Percentiles rank a stretch among this genome's conserved stretches.
Conservation (phyloP, 176 grass and related monocot genomes). For the Rhynchospora pubera region DNA sequence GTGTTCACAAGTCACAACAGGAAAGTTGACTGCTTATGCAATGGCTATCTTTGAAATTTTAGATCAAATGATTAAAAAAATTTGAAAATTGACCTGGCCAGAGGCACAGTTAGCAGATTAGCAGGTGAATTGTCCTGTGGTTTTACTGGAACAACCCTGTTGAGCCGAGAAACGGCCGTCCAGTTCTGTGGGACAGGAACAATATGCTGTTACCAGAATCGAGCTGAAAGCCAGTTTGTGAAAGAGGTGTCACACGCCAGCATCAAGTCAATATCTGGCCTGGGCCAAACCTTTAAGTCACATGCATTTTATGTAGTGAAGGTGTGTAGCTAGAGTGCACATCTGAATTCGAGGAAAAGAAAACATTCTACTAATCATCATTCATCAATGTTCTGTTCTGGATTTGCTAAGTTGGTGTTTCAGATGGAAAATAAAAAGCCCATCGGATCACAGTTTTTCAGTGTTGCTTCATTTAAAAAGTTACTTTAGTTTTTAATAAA, state of each 20-base stretch:
- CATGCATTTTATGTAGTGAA: conserved; percentile 53
- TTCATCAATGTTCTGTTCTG: too few relatives aligned
- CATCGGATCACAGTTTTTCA: too few relatives aligned
- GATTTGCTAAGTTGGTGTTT: too few relatives aligned
- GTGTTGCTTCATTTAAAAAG: too few relatives aligned
- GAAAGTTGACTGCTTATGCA: too few relatives aligned
- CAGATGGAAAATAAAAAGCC: too few relatives aligned
- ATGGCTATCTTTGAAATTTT: background rate
- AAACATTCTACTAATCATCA: too few relatives aligned
- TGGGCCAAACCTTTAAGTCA: conserved; percentile 48
- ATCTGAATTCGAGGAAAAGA: background rate
- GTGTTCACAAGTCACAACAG: too few relatives aligned
- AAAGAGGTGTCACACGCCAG: conserved; percentile 29
- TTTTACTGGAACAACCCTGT: conserved; percentile 29
- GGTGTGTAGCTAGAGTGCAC: conserved; percentile 15
- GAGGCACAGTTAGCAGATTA: conserved; percentile 52
- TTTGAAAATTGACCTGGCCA: conserved; percentile 18
- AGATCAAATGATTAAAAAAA: background rate
- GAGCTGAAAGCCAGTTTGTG: conserved; percentile 52
- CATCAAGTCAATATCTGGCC: conserved; percentile 34
- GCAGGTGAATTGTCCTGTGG: conserved; percentile 31
- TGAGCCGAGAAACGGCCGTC: conserved; percentile 73
- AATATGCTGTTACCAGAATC: conserved; percentile 5
- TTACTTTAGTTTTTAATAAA: background rate
- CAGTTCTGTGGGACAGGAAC: conserved; percentile 33